Percentiles rank a stretch among this genome's conserved stretches.
phyloP scores from a whole-genome alignment of 768 basidiomycete genomes.

The Cystobasidium onofrii region DNA sequence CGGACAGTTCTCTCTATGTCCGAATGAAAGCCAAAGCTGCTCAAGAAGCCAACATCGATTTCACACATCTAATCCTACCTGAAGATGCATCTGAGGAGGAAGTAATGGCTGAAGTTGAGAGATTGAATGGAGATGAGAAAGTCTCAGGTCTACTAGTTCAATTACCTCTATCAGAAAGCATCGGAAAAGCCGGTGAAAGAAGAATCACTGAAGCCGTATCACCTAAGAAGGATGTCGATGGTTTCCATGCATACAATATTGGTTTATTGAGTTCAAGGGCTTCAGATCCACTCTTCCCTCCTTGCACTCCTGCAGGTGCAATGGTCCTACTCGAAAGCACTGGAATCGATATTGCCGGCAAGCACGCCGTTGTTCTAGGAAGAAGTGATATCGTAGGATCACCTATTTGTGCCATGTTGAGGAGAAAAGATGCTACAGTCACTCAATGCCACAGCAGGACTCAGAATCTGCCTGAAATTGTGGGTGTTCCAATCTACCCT shows the following conservation, averaged over 20 bases:
- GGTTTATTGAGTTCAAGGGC: slow-evolving; percentile 87
- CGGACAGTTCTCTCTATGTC: slow-evolving; percentile 84
- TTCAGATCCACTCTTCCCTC: slow-evolving; percentile 76
- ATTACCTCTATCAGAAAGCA: slow-evolving; percentile 78
- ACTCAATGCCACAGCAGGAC: slow-evolving; percentile 95
- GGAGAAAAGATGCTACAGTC: slow-evolving; percentile 85
- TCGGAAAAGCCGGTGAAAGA: slow-evolving; percentile 72
- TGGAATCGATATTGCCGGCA: slow-evolving; percentile 65
- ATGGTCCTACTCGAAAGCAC: slow-evolving; percentile 83
- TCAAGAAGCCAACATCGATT: slow-evolving; percentile 81
- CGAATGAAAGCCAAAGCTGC: slow-evolving; percentile 97
- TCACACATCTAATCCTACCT: slow-evolving; percentile 60
- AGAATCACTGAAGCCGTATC: slow-evolving; percentile 88
- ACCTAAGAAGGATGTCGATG: slow-evolving; percentile 93
- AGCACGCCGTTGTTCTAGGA: slow-evolving; percentile 83
- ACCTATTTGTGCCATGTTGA: slow-evolving; percentile 82
- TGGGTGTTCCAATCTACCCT: no score
- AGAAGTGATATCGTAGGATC: slow-evolving; percentile 96
- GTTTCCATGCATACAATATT: slow-evolving; percentile 98
- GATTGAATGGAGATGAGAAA: slow-evolving; percentile 70
- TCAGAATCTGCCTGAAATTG: slow-evolving; percentile 67
- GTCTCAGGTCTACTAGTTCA: slow-evolving; percentile 90
- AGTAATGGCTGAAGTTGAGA: slow-evolving; percentile 65
- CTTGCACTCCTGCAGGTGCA: slow-evolving; percentile 91
- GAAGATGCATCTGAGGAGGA: slow-evolving; percentile 64